Evolutionary conservation across 331 rosid species (phyloP), one percentile per base, ranked within the genome.

Genomic region (Cydonia oblonga): DNA sequence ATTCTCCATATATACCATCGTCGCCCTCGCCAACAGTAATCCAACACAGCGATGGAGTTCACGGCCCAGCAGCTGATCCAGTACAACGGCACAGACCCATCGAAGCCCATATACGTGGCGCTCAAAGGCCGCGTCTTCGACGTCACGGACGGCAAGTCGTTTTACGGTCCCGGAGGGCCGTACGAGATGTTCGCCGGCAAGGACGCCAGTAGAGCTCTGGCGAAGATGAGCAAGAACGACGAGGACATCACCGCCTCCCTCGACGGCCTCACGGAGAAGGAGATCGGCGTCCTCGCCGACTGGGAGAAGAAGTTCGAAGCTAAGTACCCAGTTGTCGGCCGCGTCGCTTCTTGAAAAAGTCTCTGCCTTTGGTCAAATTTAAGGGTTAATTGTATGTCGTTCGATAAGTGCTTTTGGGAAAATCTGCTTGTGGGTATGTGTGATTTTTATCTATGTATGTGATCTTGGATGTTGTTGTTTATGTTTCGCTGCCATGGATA

Each of bases 241-340:
- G 92, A 87, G 5, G 97, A 93, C 72, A 68, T 91, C 71, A 53
- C 82, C 1, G 66, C 96, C 42, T 66, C 87, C 73, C 86, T 93
- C 74, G 89, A 91, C 1, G 98, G 95, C 79, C 96, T 93, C 76
- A 75, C 96, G 2, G 98, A 93, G 42, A 91, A 93, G 63, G 98
- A 93, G 96, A 89, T 93, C 88, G 93, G 90, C 16, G 98, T 93
- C 62, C 98, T 93, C 79, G 46, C 72, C 71, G 98, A 93, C 69
- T 93, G 97, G 97, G 98, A 93, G 77, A 90, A 84, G 77, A 90
- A 93, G 84, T 93, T 93, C 81, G 84, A 84, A 71, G 97, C 97
- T 76, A 93, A 93, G 87, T 91, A 91, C 82, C 95, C 96, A 18
- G 75, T 91, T 29, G 90, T 93, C 66, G 98, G 81, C 20, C 92